Conservation (phyloP, 805 yeast species). For the Teunomyces aglyptinius region DNA sequence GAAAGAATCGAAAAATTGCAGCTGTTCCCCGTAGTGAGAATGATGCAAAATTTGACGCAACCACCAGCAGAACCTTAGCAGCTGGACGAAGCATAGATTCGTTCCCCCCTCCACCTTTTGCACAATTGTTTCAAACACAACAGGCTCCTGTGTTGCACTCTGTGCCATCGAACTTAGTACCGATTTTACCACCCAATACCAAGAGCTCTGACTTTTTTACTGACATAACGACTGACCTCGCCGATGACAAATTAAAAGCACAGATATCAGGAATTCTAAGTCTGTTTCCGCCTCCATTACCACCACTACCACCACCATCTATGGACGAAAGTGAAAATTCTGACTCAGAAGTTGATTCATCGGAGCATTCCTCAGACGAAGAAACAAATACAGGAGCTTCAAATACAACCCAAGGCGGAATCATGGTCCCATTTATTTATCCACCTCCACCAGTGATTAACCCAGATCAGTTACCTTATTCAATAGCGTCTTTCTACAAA, state of each 20-base stretch:
- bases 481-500: slow-evolving; percentile 12
- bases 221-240: slow-evolving; percentile 22
- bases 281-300: slow-evolving; percentile 40
- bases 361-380: slow-evolving; percentile 4
- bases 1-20: background rate
- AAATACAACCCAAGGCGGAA: slow-evolving; percentile 18
- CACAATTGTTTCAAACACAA: background rate
- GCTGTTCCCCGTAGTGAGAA: slow-evolving; percentile 4
- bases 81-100: background rate
- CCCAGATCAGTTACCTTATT: slow-evolving; percentile 20
- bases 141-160: slow-evolving; percentile 21
- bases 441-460: slow-evolving; percentile 40
- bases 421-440: slow-evolving; percentile 44
- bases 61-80: background rate
- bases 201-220: slow-evolving; percentile 33
- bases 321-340: slow-evolving; percentile 1
- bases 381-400: background rate
- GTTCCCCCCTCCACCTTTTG: background rate
- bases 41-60: slow-evolving; percentile 6
- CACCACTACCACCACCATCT: slow-evolving; percentile 30
- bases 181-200: slow-evolving; percentile 35
- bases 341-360: slow-evolving; percentile 4
- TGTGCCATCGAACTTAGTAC: slow-evolving; percentile 36
- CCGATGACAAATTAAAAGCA: slow-evolving; percentile 10
- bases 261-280: slow-evolving; percentile 24